Percentiles rank a stretch among this genome's conserved stretches.
phyloP scores from a whole-genome alignment of 176 grass and related monocot species.

The Eleusine coracana region DNA sequence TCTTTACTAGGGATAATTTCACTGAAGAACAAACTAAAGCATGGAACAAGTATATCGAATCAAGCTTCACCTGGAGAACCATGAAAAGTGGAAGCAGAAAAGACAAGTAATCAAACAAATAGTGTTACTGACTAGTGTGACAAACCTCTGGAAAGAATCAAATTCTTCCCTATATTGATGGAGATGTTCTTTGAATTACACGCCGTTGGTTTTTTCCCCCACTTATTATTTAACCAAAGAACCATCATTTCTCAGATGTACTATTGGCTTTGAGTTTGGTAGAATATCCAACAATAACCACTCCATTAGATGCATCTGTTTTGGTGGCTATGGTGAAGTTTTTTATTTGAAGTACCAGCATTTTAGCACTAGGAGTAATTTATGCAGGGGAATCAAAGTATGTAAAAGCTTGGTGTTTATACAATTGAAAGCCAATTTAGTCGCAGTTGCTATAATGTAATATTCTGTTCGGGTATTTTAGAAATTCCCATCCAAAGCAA shows the following conservation, averaged over 20 bases:
- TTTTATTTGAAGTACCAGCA: constrained; percentile 3
- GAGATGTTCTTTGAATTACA: constrained; percentile 35
- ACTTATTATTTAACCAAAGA: constrained; percentile 28
- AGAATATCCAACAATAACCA: constrained; percentile 30
- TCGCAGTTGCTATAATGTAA: constrained; percentile 35
- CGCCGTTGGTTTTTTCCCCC: background rate
- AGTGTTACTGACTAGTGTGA: constrained; percentile 39
- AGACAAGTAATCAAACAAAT: constrained; percentile 34
- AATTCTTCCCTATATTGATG: constrained; percentile 23
- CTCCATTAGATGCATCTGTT: constrained; percentile 20
- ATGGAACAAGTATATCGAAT: constrained; percentile 37
- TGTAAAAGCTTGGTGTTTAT: constrained; percentile 36
- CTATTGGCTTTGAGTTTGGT: constrained; percentile 38
- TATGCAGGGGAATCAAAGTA: constrained; percentile 12
- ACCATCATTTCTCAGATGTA: constrained; percentile 24
- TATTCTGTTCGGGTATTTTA: constrained; percentile 32
- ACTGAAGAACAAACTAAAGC: constrained; percentile 52
- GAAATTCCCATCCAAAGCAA: constrained; percentile 42
- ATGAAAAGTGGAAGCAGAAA: constrained; percentile 41
- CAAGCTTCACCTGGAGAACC: constrained; percentile 34
- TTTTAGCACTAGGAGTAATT: constrained; percentile 15
- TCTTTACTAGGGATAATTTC: constrained; percentile 42
- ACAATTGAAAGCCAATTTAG: constrained; percentile 35
- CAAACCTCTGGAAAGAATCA: constrained; percentile 42
- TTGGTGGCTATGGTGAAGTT: constrained; percentile 27